Base-by-base conservation (phyloP, 2,329 filamentous ascomycete species). In the Alternaria gansuensis region DNA sequence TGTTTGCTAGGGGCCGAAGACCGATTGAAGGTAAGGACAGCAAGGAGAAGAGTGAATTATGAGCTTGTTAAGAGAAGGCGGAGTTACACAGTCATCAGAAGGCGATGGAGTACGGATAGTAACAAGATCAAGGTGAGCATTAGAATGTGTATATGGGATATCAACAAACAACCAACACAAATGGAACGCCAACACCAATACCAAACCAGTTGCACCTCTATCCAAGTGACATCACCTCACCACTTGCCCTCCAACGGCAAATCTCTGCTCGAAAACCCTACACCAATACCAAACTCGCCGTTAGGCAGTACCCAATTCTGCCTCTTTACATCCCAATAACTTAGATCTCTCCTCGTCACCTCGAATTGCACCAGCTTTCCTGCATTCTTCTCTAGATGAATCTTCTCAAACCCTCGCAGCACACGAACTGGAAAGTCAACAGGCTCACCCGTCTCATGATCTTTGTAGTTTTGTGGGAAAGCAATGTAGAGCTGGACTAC, bases 401-500 rank as follows among this genome's bases (percentile, higher is more conserved):
- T 40, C 62, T 82, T 83, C 21, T 81, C 79, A 46, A 81, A 83
- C 1, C 73, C 76, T 4, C 81, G 67, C 5, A 83, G 64, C 14
- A 78, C 75, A 3, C 71, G 59, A 4, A 77, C 70, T 0, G 77
- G 77, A 46, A 91, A 92, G 28, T 92, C 88, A 23, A 83, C 81
- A n/a, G 64, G 41, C 54, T 82, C 79, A 7, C 77, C 75, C 11
- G 80, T 80, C 51, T 77, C 76, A 0, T 70, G 64, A 50, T 81
- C 79, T n/a, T 65, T 70, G 54, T 80, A 79, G 51, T 73, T 61
- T 7, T 78, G 61, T 0, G 86, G 82, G 39, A 81, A 81, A 7
- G 76, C 79, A 29, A 87, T 63, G 65, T 88, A 88, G 3, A 87
- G 70, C 60, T 88, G 86, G 2, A 86, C 83, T 2, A 88, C 85